Conservation (phyloP, 164 flowering plant species). For the Liquidambar formosana region DNA sequence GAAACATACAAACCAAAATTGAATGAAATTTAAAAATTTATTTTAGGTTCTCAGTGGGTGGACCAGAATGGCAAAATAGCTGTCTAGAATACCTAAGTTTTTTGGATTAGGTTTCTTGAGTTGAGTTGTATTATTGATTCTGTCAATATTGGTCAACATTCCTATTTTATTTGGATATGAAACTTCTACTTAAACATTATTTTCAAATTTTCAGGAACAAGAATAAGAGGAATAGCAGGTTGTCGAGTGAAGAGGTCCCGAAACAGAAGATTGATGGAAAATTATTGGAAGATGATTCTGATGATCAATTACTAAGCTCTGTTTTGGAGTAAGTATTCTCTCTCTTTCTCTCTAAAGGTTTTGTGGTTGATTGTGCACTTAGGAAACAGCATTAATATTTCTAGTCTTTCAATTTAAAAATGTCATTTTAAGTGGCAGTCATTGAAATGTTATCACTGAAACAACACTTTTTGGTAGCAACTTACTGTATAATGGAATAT, state of each 20-base stretch:
- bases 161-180: background rate
- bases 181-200: background rate
- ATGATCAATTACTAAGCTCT: conserved; percentile 48
- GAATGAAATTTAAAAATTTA: too few relatives aligned
- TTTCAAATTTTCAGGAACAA: conserved; percentile 31
- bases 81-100: background rate
- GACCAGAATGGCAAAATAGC: background rate
- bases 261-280: conserved; percentile 22
- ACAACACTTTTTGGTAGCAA: too few relatives aligned
- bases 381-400: conserved; percentile 39
- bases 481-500: too few relatives aligned
- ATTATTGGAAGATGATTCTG: conserved; percentile 37
- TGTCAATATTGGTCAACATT: background rate
- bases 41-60: background rate
- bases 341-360: conserved; percentile 29
- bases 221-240: conserved; percentile 15
- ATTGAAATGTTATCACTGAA: background rate
- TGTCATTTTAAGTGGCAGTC: too few relatives aligned
- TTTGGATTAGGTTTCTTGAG: background rate
- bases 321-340: conserved; percentile 39
- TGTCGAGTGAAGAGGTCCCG: conserved; percentile 7
- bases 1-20: too few relatives aligned
- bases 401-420: conserved; percentile 29
- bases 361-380: conserved; percentile 47
- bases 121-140: background rate